Evolutionary conservation across 1,139 yeast species (phyloP).

Genomic region (Yamadazyma spencermartinsiae): DNA sequence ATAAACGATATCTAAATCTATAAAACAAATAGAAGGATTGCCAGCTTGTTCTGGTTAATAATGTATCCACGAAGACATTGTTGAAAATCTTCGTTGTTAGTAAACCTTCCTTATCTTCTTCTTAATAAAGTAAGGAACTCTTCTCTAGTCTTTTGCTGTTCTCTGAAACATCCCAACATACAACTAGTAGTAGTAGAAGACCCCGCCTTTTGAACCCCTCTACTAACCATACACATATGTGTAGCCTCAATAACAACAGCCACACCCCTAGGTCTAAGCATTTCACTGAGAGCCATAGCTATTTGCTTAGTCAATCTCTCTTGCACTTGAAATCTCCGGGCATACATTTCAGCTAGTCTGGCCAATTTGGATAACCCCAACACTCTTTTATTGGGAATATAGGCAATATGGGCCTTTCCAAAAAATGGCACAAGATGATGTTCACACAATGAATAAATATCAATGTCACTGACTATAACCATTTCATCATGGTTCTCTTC

Average conservation of each 20-base stretch:
- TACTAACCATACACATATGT: constrained; percentile 99
- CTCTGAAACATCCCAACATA: constrained; percentile 94
- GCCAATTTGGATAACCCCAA: constrained; percentile 93
- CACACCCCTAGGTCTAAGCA: constrained; percentile 91
- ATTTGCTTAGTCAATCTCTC: constrained; percentile 95
- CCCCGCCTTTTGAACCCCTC: constrained; percentile 96
- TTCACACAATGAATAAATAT: constrained; percentile 89
- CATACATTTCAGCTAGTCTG: constrained; percentile 93
- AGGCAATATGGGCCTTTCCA: constrained; percentile 96
- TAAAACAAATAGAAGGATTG: constrained; percentile 1
- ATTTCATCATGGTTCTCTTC: constrained; percentile 98
- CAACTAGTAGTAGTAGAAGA: constrained; percentile 93
- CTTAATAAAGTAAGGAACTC: constrained; percentile 86
- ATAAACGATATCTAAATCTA: constrained; percentile 1
- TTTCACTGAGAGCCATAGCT: constrained; percentile 92
- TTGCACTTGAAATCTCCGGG: constrained; percentile 93
- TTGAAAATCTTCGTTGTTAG: constrained; percentile 19
- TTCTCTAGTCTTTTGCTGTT: constrained; percentile 92
- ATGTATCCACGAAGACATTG: constrained; percentile 11
- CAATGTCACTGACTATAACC: constrained; percentile 96
- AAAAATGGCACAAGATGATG: constrained; percentile 97
- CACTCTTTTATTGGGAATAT: constrained; percentile 93
- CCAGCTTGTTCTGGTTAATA: constrained; percentile 1
- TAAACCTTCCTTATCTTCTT: constrained; percentile 34
- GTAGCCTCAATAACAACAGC: constrained; percentile 98